Base-by-base conservation (phyloP, 306 rosid species). In the Casuarina cunninghamiana region DNA sequence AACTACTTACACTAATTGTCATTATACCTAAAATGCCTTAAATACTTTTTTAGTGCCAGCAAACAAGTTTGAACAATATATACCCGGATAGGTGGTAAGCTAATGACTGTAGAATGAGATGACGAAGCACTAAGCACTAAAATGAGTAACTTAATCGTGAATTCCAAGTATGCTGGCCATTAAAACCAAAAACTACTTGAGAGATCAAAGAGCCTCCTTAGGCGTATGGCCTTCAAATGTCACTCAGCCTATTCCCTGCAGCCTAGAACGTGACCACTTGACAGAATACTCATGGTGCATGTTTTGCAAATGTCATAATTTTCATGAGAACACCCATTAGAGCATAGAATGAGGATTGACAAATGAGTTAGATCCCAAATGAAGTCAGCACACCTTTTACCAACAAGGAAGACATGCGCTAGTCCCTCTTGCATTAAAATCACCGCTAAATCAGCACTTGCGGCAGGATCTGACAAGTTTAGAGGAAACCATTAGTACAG, bases 341-440 rank as follows among this genome's bases (percentile, higher is more conserved):
- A 48, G 41, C 75, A 45, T 5, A 26, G 39, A n/a, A 15, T 26
- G 35, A n/a, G 71, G 60, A 67, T 45, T 53, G 16, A 63, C 60
- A 57, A 73, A 41, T 19, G 10, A 73, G 72, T 26, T 71, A 9
- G 43, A 53, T 45, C 62, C 45, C 74, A 46, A 39, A 19, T 55
- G 48, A 79, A 53, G 53, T 71, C 74, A 49, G 57, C 50, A 60
- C 83, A 95, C 99, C 97, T 95, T 88, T 85, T 93, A 75, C 99
- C 99, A 62, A 95, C 66, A 73, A 95, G 97, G 68, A 91, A 88
- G 78, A 95, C 83, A 86, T 95, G 97, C 3, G 99, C 97, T 76
- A 95, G 81, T 81, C 99, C 99, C 90, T 95, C 97, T 91, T 95
- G 99, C 99, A 95, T 95, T 86, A 95, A 87, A 74, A 95, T 89